Base-by-base conservation (phyloP, 164 flowering plant species). In the Magnolia officinalis region DNA sequence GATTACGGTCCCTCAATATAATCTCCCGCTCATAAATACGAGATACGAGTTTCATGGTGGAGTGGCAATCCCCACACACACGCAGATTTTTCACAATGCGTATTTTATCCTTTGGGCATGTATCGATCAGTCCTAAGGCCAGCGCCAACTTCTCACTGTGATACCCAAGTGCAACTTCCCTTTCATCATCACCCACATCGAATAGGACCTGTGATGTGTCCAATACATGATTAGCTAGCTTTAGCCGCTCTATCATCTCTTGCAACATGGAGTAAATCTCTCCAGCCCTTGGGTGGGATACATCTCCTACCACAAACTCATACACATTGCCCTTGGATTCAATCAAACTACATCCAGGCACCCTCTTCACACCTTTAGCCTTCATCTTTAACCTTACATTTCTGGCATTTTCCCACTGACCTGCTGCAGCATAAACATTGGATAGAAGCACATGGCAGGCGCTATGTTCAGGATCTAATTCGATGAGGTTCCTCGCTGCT, bases 81-180 rank as follows among this genome's bases (percentile, higher is more conserved):
- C 71, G 49, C 58, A 70, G 72, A 21, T 71, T 71, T 20, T 71
- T 71, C 21, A 50, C 72, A 49, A 71, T 71, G 72, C 72, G 72
- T 19, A 71, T 71, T 23, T 20, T 50, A 8, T 71, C 72, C 29
- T 23, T 26, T 50, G 72, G 59, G 23, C 72, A 7, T 8, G 72
- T 50, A 20, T 71, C 72, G 13, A 71, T 71, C 20, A 71, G 72
- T 11, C 72, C 72, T 8, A 71, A 24, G 45, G 72, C 72, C 20
- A 71, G 59, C 2, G 72, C 72, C 72, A 71, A 71, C 61, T 71
- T 71, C 55, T 71, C 72, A 20, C 72, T 71, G n/a, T 71, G 72
- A 71, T 71, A 71, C 11, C 58, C 59, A 4, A 71, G 72, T 20
- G 72, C 72, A 50, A 9, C 72, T 71, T 71, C 72, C 58, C 49